A percentile compares a stretch with the other conserved stretches of the same genome.
phyloP scores from a whole-genome alignment of 2,329 filamentous ascomycete species.

The Botrytis fragariae region DNA sequence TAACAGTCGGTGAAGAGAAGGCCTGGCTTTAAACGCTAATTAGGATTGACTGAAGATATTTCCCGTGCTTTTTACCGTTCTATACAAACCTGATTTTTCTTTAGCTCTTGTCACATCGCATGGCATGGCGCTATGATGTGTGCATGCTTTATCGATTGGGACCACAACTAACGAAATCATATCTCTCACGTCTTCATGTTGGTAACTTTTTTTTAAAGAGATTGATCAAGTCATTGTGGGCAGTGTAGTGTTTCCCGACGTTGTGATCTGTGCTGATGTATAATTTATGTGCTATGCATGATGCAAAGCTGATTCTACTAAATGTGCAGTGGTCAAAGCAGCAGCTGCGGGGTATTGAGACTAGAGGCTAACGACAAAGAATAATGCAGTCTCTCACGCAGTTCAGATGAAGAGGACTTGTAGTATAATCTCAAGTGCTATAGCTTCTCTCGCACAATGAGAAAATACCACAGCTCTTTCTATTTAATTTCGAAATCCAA shows the following conservation, averaged over 20 bases:
- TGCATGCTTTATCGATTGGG: constrained; percentile 5
- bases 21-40: background rate
- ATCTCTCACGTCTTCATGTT: background rate
- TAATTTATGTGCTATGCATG: background rate
- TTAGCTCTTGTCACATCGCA: background rate
- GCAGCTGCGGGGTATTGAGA: background rate
- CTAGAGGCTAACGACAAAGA: background rate
- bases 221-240: background rate
- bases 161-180: background rate
- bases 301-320: background rate
- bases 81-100: background rate
- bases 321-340: background rate
- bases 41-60: background rate
- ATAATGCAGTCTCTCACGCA: background rate
- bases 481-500: background rate
- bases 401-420: background rate
- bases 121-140: background rate
- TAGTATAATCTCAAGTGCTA: background rate
- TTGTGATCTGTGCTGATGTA: background rate
- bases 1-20: constrained; percentile 2
- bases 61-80: background rate
- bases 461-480: background rate
- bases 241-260: background rate
- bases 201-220: background rate
- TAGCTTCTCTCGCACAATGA: background rate